Conservation (phyloP, 164 flowering plant genomes). For the Amborella trichopoda region DNA sequence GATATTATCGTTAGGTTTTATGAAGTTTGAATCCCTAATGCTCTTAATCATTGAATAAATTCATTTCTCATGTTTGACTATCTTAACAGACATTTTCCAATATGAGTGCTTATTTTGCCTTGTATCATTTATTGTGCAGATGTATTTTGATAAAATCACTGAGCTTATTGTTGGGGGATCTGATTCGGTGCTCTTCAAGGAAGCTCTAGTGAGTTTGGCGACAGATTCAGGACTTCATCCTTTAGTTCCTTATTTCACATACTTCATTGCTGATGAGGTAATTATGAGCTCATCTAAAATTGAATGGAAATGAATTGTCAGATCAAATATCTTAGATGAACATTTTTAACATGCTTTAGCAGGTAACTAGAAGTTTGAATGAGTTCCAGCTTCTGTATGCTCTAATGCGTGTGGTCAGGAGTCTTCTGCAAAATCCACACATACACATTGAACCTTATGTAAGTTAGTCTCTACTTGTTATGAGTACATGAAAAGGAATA, state of each 20-base stretch:
- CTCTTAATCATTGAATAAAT: too few species aligned
- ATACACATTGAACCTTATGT: conserved; percentile 96
- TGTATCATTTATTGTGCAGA: conserved; percentile 35
- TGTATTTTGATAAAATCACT: conserved; percentile 82
- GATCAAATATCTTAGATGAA: too few species aligned
- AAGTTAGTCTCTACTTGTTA: conserved; percentile 23
- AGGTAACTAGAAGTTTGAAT: conserved; percentile 75
- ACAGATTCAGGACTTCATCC: conserved; percentile 98
- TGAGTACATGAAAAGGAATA: too few species aligned
- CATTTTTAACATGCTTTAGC: too few species aligned
- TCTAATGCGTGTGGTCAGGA: conserved; percentile 78
- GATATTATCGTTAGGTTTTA: too few species aligned
- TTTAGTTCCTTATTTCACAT: conserved; percentile 85
- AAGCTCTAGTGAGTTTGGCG: conserved; percentile 72
- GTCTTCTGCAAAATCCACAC: conserved; percentile 91
- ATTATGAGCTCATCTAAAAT: not conserved
- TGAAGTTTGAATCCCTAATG: too few species aligned
- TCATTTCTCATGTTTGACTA: too few species aligned
- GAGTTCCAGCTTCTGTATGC: conserved; percentile 54
- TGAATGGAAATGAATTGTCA: too few species aligned
- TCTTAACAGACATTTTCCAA: too few species aligned
- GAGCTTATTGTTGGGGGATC: conserved; percentile 62
- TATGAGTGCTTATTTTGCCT: too few species aligned
- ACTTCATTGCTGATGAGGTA: conserved; percentile 91
- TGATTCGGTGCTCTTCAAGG: conserved; percentile 58